Percentiles rank a stretch among this genome's conserved stretches.
These are phyloP conservation scores for Tolypocladium album DNA, from an alignment of 2,329 filamentous ascomycete species.

Conservation along the genomic window DNA sequence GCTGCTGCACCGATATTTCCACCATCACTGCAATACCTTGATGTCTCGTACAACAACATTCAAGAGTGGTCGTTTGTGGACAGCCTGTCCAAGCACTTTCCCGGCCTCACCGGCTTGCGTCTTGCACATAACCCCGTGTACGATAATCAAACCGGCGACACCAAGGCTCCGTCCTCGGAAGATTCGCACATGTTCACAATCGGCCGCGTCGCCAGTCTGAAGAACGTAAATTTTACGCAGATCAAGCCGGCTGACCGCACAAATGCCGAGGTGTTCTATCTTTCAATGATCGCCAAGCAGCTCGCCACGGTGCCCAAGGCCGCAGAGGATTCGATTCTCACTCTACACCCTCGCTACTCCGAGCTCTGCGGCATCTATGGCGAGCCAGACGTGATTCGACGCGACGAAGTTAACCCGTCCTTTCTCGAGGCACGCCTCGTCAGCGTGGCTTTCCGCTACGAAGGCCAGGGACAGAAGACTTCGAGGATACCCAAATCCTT, in stretches of 20 bases:
- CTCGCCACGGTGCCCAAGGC: constrained; percentile 48
- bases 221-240: constrained; percentile 60
- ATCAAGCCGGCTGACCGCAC: constrained; percentile 65
- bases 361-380: constrained; percentile 71
- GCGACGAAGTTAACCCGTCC: constrained; percentile 55
- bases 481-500: constrained; percentile 61
- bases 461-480: constrained; percentile 15
- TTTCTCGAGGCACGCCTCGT: constrained; percentile 74
- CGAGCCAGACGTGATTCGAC: constrained; percentile 52
- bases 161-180: constrained; percentile 47
- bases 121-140: constrained; percentile 83
- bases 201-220: constrained; percentile 59
- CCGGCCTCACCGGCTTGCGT: constrained; percentile 63
- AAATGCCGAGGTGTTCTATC: constrained; percentile 90
- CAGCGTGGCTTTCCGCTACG: constrained; percentile 42
- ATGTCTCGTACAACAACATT: constrained; percentile 64
- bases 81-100: constrained; percentile 54
- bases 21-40: constrained; percentile 49
- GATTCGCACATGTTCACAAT: constrained; percentile 85
- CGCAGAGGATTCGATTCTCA: constrained; percentile 43
- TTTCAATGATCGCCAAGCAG: constrained; percentile 71
- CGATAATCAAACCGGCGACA: constrained; percentile 35
- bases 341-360: constrained; percentile 58
- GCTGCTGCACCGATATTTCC: constrained; percentile 36
- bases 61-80: constrained; percentile 66